These are phyloP conservation scores for Solanum appendiculatum DNA, from an alignment of 257 asterid species.

Conservation along the genomic window DNA sequence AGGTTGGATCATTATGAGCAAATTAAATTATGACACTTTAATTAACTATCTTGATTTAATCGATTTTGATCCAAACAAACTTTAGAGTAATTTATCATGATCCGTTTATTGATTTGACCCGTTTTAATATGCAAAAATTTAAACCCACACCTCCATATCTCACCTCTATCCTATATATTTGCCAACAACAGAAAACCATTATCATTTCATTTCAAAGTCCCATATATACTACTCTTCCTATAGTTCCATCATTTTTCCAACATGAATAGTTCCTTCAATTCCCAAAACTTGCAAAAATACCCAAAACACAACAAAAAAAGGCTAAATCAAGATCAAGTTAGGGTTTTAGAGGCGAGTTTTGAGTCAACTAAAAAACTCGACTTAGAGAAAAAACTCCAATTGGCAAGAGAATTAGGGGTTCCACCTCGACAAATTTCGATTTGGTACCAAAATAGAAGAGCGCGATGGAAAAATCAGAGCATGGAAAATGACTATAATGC, in stretches of 20 bases:
- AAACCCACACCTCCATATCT: neutral
- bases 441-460: constrained; percentile 86
- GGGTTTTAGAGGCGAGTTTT: constrained; percentile 65
- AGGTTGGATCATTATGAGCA: too few relatives aligned
- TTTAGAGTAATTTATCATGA: neutral
- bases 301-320: constrained; percentile 35
- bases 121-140: neutral
- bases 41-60: neutral
- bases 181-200: neutral
- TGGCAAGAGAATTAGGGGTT: constrained; percentile 59
- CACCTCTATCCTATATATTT: neutral
- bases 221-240: neutral
- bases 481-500: constrained; percentile 55
- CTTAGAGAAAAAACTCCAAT: constrained; percentile 56
- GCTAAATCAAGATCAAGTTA: constrained; percentile 59
- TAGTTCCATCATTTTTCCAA: neutral
- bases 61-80: neutral
- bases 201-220: neutral
- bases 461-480: constrained; percentile 82
- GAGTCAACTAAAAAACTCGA: constrained; percentile 64
- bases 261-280: constrained; percentile 16
- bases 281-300: constrained; percentile 18
- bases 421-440: constrained; percentile 83
- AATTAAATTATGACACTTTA: neutral
- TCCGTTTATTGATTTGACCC: neutral